A percentile compares a stretch with the other conserved stretches of the same genome.
Conservation (phyloP, 2,329 filamentous ascomycete genomes). For the Cercospora sojina region DNA sequence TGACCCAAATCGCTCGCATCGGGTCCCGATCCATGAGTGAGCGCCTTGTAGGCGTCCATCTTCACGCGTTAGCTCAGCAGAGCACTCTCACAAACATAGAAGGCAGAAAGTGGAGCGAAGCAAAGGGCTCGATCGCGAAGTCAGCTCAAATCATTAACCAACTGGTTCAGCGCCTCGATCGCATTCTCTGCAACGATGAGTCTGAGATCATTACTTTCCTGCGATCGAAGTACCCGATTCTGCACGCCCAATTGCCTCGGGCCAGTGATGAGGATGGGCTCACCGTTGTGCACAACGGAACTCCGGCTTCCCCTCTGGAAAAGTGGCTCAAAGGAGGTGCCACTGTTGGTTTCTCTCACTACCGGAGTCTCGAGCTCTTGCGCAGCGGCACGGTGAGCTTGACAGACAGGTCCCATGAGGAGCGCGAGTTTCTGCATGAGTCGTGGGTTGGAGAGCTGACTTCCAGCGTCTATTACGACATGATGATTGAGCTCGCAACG, state of each 20-base stretch:
- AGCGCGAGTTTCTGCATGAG: constrained; percentile 17
- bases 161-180: constrained; percentile 17
- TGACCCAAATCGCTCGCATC: constrained; percentile 61
- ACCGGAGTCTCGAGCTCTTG: neutral
- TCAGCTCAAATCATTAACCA: constrained; percentile 24
- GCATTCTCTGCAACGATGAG: constrained; percentile 1
- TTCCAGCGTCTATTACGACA: constrained; percentile 13
- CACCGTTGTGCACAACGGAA: neutral
- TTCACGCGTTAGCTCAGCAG: constrained; percentile 43
- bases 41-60: constrained; percentile 51
- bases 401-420: neutral
- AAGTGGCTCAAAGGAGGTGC: neutral
- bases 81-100: constrained; percentile 44
- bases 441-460: constrained; percentile 10
- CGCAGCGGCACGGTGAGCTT: neutral
- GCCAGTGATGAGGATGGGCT: constrained; percentile 31
- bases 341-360: neutral
- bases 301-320: neutral
- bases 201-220: constrained; percentile 11
- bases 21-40: constrained; percentile 60
- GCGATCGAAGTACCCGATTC: constrained; percentile 19
- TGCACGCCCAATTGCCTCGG: constrained; percentile 28
- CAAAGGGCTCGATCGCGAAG: constrained; percentile 24
- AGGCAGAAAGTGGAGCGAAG: constrained; percentile 36
- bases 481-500: constrained; percentile 15